A percentile compares a stretch with the other conserved stretches of the same genome.
Conservation (phyloP, 2,329 filamentous ascomycete species). For the Alternaria rosae region DNA sequence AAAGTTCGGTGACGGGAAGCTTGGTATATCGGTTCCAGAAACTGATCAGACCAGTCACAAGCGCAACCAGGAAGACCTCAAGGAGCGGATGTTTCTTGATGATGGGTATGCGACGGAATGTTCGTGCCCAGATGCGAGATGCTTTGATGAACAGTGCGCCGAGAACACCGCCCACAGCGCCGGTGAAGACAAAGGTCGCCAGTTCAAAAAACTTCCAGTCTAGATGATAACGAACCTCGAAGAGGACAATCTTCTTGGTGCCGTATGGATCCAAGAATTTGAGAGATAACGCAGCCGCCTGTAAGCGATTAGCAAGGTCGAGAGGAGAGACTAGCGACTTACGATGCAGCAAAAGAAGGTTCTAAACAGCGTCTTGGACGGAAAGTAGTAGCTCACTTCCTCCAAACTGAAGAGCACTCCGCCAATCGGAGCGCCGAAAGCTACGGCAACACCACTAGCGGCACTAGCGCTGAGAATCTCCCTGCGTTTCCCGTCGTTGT, state of each 20-base stretch:
- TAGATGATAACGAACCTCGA: conserved; percentile 86
- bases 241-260: conserved; percentile 94
- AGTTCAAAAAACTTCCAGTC: conserved; percentile 98
- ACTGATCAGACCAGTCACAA: conserved; percentile 82
- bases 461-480: conserved; percentile 94
- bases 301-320: conserved; percentile 14
- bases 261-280: conserved; percentile 97
- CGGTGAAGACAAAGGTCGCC: conserved; percentile 82
- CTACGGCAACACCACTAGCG: conserved; percentile 89
- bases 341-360: conserved; percentile 99
- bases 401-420: conserved; percentile 93
- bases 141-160: conserved; percentile 98
- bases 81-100: conserved; percentile 86
- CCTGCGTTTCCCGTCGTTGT: conserved; percentile 91
- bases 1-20: conserved; percentile 85
- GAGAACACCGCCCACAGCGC: conserved; percentile 80
- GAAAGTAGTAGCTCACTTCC: conserved; percentile 97
- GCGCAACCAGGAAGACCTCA: conserved; percentile 86
- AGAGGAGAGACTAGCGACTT: conserved; percentile 27
- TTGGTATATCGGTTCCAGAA: conserved; percentile 96
- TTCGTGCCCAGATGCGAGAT: conserved; percentile 85
- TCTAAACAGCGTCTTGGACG: conserved; percentile 93
- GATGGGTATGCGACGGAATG: conserved; percentile 78
- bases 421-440: conserved; percentile 88
- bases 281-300: conserved; percentile 80